Conservation (phyloP, 1,284 basidiomycete genomes). For the Omphalotus olearius region DNA sequence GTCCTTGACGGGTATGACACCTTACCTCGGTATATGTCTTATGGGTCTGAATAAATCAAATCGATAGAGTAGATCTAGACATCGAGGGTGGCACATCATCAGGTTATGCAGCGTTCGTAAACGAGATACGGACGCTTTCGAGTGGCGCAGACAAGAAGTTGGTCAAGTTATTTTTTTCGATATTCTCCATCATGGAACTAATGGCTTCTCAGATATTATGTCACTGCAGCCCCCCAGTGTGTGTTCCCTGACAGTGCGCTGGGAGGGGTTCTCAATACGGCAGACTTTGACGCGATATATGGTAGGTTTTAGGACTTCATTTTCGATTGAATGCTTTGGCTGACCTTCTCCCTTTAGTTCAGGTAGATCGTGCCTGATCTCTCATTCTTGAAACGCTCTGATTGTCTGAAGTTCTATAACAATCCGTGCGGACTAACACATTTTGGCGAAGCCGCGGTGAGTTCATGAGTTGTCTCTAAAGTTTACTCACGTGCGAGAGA, state of each 20-base stretch:
- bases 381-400: constrained; percentile 11
- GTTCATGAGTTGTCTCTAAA: constrained; percentile 12
- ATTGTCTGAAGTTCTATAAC: constrained; percentile 35
- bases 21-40: background rate
- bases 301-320: constrained; percentile 31
- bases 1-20: constrained; percentile 55
- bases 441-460: constrained; percentile 35
- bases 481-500: background rate
- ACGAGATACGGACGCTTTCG: constrained; percentile 47
- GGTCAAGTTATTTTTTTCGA: constrained; percentile 13
- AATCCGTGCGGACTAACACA: constrained; percentile 45
- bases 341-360: constrained; percentile 18
- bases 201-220: constrained; percentile 44
- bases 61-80: constrained; percentile 56
- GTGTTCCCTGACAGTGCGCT: constrained; percentile 54
- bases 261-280: constrained; percentile 45
- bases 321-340: background rate
- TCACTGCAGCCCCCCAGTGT: constrained; percentile 56
- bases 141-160: constrained; percentile 50
- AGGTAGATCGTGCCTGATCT: constrained; percentile 18
- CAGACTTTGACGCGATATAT: constrained; percentile 56
- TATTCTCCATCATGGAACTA: background rate
- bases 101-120: constrained; percentile 57
- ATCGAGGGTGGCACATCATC: constrained; percentile 59
- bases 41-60: background rate